A percentile compares a stretch with the other conserved stretches of the same genome.
phyloP scores from a whole-genome alignment of 2,329 filamentous ascomycete species.

The Ascochyta pisi region DNA sequence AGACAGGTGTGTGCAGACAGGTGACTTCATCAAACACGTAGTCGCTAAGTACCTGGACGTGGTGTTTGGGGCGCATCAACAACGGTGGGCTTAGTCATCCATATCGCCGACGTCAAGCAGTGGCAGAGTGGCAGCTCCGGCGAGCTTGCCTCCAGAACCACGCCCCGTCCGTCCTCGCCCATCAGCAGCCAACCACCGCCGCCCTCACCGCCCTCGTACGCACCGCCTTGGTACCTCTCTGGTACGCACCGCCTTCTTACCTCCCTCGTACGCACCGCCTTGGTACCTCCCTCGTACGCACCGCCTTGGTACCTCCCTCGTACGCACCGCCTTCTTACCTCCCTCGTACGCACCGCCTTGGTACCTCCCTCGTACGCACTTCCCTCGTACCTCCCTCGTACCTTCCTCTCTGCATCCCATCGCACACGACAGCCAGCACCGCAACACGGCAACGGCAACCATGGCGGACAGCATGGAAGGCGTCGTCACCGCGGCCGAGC shows the following conservation, averaged over 20 bases:
- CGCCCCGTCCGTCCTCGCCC: constrained; percentile 9
- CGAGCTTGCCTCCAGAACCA: constrained; percentile 29
- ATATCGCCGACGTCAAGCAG: constrained; percentile 12
- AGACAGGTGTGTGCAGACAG: not conserved
- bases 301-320: too few relatives aligned
- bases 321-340: not conserved
- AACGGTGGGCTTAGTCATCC: not conserved
- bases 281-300: not conserved
- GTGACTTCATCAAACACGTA: too few relatives aligned
- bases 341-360: not conserved
- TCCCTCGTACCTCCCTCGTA: constrained; percentile 5
- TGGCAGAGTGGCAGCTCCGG: constrained; percentile 7
- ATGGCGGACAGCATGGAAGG: constrained; percentile 62
- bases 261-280: not conserved
- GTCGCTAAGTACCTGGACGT: not conserved
- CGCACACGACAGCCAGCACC: not conserved
- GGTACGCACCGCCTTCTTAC: too few relatives aligned
- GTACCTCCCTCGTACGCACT: too few relatives aligned
- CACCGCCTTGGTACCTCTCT: too few relatives aligned
- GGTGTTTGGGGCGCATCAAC: too few relatives aligned
- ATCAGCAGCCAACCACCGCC: not conserved
- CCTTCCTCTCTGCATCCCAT: constrained; percentile 19
- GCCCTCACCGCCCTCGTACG: constrained; percentile 1
- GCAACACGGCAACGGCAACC: constrained; percentile 32
- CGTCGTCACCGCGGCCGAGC: constrained; percentile 51